Evolutionary conservation across 768 basidiomycete species (phyloP), one percentile per base, ranked within the genome.

Genomic region (Dioszegia crocea): DNA sequence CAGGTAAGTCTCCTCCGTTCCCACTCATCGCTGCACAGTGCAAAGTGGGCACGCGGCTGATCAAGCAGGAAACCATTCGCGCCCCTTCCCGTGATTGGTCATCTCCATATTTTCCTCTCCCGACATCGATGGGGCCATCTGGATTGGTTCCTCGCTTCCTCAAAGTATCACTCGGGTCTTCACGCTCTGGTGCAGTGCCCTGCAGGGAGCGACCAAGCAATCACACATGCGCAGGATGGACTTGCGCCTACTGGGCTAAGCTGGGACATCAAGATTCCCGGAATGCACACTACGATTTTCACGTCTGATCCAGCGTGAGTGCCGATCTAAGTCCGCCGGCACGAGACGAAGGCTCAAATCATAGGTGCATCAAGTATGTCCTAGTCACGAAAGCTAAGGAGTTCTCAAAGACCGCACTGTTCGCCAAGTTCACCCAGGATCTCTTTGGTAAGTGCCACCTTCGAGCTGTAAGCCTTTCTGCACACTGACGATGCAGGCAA

Each of bases 241-340:
- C 33, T 33, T 6, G 59, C 8, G 60, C 58, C 9, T 31, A 48
- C 29, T 49, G 44, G 29, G 64, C 56, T 61, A 43, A 43, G 16
- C 31, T 65, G 12, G 41, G 36, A 5, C 44, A 67, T n/a, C 63
- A 62, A 24, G 47, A 55, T 14, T 26, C 62, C n/a, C 56, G 61
- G 2, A 26, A 43, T 14, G 61, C 51, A 10, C 58, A 46, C 8
- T 23, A 46, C 6, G 12, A 23, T 62, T 50, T 54, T 66, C 16
- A 50, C 62, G 11, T 59, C 62, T 27, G 64, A 71, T 56, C 66
- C 69, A 46, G 59, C 60, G 64, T 71, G 45, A 65, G 68, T 65
- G 14, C 33, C 33, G 8, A n/a, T n/a, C n/a, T n/a, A n/a, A n/a
- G n/a, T n/a, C 12, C 10, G 17, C 10, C 36, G 36, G 36, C 10